Base-by-base conservation (phyloP, 331 rosid genomes). In the Quercus lobata region DNA sequence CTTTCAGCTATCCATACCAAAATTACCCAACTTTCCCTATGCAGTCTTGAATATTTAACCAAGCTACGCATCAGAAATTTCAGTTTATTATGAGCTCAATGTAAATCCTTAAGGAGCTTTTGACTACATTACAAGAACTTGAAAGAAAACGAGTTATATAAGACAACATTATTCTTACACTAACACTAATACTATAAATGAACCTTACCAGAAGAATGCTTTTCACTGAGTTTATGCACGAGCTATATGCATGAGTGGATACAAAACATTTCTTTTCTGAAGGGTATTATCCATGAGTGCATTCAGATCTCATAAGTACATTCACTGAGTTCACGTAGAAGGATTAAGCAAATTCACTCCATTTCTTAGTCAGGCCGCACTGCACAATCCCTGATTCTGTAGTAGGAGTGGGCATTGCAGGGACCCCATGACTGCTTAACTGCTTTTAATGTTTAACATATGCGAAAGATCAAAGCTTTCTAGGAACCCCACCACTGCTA, bases 361-460 rank as follows among this genome's bases (percentile, higher is more conserved):
- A 56, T 80, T 71, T 46, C 71, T 70, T 71, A 68, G 83, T 76
- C 79, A 87, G 78, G 79, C 73, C 35, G n/a, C 72, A 12, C 17
- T 70, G 62, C 74, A 24, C 32, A 69, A 55, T 69, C 65, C 74
- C 7, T 72, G 79, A 34, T 37, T 49, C 61, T 53, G 29, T 75
- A 35, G 68, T 37, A 78, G 76, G 76, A 71, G 32, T 61, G 72
- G 49, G 57, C 53, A 69, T 79, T 69, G 72, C 52, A 30, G 79
- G 73, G 49, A 80, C 56, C 71, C 5, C 29, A 68, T 35, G 72
- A 35, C 72, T 35, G 16, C 25, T 34, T 68, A 18, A 68, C 72
- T 34, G 16, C 29, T 68, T 19, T 24, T 17, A 68, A 49, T 34
- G 53, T 24, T 68, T 35, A 10, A 24, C 29, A 35, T 9, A 68